A percentile compares a stretch with the other conserved stretches of the same genome.
Evolutionary conservation across 164 flowering plant genomes (phyloP).

Genomic region (Pachysandra terminalis): DNA sequence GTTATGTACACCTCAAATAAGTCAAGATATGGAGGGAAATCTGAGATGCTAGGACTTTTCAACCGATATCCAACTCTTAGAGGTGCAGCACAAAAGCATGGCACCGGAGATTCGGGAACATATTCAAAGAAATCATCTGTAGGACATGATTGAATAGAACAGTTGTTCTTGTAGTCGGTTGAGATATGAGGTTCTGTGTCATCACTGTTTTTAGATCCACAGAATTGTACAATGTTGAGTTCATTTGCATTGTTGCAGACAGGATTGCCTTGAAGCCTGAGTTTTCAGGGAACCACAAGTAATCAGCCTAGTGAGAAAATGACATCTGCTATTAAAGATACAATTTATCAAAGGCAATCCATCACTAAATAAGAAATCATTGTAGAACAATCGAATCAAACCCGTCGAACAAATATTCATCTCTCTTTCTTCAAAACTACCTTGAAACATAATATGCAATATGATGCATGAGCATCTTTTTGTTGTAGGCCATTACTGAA

Average conservation of each 20-base stretch:
- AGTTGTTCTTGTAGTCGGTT: slow-evolving; percentile 13
- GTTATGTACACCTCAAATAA: slow-evolving; percentile 47
- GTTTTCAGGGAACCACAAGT: no score
- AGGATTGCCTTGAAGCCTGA: slow-evolving; percentile 88
- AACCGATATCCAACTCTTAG: slow-evolving; percentile 71
- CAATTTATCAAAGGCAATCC: no score
- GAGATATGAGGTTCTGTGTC: slow-evolving; percentile 8
- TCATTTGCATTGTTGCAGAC: slow-evolving; percentile 35
- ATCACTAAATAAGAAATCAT: no score
- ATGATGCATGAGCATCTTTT: no score
- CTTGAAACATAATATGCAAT: no score
- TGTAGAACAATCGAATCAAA: no score
- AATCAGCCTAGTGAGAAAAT: no score
- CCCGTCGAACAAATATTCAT: no score
- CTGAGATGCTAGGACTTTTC: slow-evolving; percentile 83
- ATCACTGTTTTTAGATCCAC: slow-evolving; percentile 28
- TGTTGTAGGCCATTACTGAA: no score
- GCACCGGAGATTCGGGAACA: slow-evolving; percentile 36
- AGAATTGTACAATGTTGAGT: slow-evolving; percentile 27
- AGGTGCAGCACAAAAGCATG: slow-evolving; percentile 79
- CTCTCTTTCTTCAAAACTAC: no score
- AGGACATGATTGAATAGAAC: slow-evolving; percentile 52
- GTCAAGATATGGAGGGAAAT: slow-evolving; percentile 43
- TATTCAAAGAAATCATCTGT: slow-evolving; percentile 36
- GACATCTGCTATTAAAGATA: no score